These are phyloP conservation scores for Magnolia changhungtana DNA, from an alignment of 164 flowering plant species.

Conservation along the genomic window DNA sequence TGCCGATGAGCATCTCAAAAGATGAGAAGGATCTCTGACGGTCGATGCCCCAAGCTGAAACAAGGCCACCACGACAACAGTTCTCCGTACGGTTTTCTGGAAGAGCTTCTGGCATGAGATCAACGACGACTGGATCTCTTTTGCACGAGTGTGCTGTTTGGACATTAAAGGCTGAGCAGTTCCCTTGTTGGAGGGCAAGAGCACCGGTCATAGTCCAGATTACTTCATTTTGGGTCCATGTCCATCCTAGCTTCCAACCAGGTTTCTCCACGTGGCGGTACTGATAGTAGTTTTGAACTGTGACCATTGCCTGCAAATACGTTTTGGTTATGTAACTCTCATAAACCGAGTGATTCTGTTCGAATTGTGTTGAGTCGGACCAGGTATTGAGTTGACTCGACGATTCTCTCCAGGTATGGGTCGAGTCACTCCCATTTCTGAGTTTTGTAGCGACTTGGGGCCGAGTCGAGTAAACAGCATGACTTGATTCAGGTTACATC, in stretches of 20 bases:
- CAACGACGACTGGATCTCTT: constrained; percentile 38
- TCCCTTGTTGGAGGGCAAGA: constrained; percentile 45
- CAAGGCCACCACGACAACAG: constrained; percentile 50
- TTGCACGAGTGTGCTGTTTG: constrained; percentile 48
- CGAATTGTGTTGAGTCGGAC: no score
- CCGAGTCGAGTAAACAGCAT: no score
- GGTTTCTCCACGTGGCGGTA: constrained; percentile 56
- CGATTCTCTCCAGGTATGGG: no score
- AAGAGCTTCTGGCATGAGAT: constrained; percentile 36
- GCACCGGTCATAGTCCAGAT: constrained; percentile 64
- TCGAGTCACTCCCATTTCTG: no score
- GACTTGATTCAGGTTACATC: no score
- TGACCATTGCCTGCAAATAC: constrained; percentile 46
- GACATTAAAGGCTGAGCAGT: constrained; percentile 41
- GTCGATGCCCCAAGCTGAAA: constrained; percentile 40
- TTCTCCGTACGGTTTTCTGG: constrained; percentile 33
- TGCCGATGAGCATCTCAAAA: constrained; percentile 48
- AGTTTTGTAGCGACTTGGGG: no score
- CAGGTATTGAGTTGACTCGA: no score
- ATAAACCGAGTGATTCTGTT: no score
- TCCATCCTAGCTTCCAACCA: constrained; percentile 64
- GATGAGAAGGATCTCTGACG: constrained; percentile 42
- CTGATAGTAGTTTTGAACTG: constrained; percentile 53
- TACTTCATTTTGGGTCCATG: constrained; percentile 46
- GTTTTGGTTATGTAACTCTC: no score